Percentiles rank a stretch among this genome's conserved stretches.
Conservation (phyloP, 768 basidiomycete species). For the Piloderma croceum region DNA sequence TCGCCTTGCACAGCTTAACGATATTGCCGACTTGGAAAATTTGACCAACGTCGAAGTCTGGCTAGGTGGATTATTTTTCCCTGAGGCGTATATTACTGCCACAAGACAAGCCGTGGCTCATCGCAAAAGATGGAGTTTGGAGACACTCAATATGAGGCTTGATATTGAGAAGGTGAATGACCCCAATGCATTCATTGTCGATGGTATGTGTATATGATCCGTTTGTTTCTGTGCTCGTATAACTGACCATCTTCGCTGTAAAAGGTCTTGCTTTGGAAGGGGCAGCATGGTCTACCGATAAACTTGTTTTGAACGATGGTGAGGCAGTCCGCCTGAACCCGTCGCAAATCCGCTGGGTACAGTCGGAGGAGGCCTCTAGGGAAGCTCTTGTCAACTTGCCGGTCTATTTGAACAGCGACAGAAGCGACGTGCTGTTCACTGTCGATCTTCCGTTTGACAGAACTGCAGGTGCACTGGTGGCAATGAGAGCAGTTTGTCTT, state of each 20-base stretch:
- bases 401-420: conserved; percentile 86
- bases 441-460: conserved; percentile 77
- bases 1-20: conserved; percentile 78
- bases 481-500: conserved; percentile 86
- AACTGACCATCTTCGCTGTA: conserved; percentile 5
- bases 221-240: not conserved
- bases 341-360: conserved; percentile 86
- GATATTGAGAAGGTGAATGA: conserved; percentile 80
- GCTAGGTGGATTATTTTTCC: conserved; percentile 94
- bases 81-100: conserved; percentile 93
- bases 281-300: conserved; percentile 65
- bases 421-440: conserved; percentile 87
- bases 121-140: conserved; percentile 85
- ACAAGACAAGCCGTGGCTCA: conserved; percentile 96
- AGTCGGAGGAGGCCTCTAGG: conserved; percentile 40
- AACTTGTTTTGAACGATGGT: conserved; percentile 79
- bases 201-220: conserved; percentile 51
- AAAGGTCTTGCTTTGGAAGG: conserved; percentile 85
- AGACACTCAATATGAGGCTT: conserved; percentile 74
- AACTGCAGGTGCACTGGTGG: conserved; percentile 61
- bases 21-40: conserved; percentile 48
- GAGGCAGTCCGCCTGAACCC: conserved; percentile 71
- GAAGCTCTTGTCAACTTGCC: conserved; percentile 67
- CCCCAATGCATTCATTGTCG: conserved; percentile 76
- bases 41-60: conserved; percentile 69